Conservation (phyloP, 257 asterid genomes). For the Penstemon eatonii region DNA sequence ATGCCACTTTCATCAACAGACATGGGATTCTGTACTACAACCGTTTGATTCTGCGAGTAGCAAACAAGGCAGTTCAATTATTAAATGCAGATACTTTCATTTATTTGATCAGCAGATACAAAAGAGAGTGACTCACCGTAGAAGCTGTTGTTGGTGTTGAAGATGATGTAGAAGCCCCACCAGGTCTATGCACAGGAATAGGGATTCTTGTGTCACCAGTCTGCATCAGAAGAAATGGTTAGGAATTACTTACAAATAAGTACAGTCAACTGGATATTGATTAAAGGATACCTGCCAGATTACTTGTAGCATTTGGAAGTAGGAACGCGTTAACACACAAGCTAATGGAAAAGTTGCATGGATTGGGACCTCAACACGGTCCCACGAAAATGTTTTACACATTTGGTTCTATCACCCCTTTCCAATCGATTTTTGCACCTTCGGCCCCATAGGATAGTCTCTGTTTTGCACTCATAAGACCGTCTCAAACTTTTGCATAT, state of each 20-base stretch:
- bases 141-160: constrained; percentile 45
- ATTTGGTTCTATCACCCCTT: too few species aligned
- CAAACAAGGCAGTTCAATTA: constrained; percentile 25
- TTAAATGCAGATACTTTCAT: constrained; percentile 7
- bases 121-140: constrained; percentile 46
- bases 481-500: too few species aligned
- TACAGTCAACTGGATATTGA: background rate
- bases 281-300: background rate
- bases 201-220: constrained; percentile 53
- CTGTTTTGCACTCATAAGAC: too few species aligned
- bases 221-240: constrained; percentile 40
- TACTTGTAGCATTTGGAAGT: constrained; percentile 13
- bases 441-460: too few species aligned
- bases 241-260: background rate
- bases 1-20: constrained; percentile 86
- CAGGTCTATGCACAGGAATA: constrained; percentile 53
- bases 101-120: constrained; percentile 19
- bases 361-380: too few species aligned
- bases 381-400: too few species aligned
- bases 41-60: constrained; percentile 71
- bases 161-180: constrained; percentile 44
- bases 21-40: constrained; percentile 91
- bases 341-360: too few species aligned
- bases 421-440: too few species aligned
- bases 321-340: background rate